Conservation (phyloP, 2,329 filamentous ascomycete genomes). For the Diplodia seriata region DNA sequence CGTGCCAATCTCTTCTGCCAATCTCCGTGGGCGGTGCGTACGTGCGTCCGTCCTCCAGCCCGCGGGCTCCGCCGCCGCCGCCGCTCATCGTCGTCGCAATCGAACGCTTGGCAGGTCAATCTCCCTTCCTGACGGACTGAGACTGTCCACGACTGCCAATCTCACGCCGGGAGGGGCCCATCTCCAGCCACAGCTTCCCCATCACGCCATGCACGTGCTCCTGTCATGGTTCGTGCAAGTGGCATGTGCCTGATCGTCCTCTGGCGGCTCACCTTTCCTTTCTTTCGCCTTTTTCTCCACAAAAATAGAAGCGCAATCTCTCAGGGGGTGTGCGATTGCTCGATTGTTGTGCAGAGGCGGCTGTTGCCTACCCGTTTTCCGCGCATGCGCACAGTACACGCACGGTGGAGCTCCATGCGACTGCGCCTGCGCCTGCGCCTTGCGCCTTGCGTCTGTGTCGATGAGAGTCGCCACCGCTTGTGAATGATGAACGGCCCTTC, state of each 20-base stretch:
- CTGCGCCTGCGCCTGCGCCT: not conserved
- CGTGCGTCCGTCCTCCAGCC: not conserved
- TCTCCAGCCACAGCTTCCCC: not conserved
- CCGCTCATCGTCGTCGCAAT: slow-evolving; percentile 3
- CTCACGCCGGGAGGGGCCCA: not conserved
- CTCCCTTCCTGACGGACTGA: not conserved
- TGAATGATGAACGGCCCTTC: too few species aligned
- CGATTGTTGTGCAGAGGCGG: not conserved
- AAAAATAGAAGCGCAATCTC: slow-evolving; percentile 34
- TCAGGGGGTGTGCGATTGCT: not conserved
- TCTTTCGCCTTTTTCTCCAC: not conserved
- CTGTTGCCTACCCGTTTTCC: not conserved
- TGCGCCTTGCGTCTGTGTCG: not conserved
- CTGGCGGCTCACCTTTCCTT: not conserved
- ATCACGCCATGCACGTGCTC: slow-evolving; percentile 22
- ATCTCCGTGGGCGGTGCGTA: slow-evolving; percentile 9
- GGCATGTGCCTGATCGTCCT: not conserved
- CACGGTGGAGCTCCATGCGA: not conserved
- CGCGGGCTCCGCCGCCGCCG: not conserved
- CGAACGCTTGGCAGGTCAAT: not conserved
- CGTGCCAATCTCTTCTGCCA: not conserved
- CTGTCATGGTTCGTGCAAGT: too few species aligned
- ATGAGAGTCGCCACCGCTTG: not conserved
- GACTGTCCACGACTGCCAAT: not conserved
- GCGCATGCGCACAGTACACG: not conserved